Evolutionary conservation across 129 eudicot species (phyloP).

Genomic region (Apium graveolens): DNA sequence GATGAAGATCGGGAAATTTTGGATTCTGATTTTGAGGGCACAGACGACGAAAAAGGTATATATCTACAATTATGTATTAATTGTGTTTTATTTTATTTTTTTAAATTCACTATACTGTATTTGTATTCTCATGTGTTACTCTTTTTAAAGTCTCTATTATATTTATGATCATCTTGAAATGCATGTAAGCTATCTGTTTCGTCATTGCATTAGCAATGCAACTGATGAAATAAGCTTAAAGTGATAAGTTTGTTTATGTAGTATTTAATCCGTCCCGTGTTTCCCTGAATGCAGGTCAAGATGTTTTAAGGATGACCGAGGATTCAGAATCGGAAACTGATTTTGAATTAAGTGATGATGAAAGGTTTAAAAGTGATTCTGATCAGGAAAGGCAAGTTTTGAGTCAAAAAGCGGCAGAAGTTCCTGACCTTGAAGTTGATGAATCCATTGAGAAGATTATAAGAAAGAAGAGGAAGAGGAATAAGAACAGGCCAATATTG

Average conservation of each 20-base stretch:
- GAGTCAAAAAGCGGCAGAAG: slow-evolving; percentile 8
- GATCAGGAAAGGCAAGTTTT: not conserved
- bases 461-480: slow-evolving; percentile 25
- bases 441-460: not conserved
- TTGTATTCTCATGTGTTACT: not conserved
- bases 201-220: too few relatives aligned
- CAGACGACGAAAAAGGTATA: slow-evolving; percentile 20
- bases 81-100: not conserved
- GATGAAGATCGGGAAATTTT: slow-evolving; percentile 7
- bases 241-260: not conserved
- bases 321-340: slow-evolving; percentile 15
- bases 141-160: not conserved
- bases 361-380: not conserved
- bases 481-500: slow-evolving; percentile 30
- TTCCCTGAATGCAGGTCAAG: slow-evolving; percentile 18
- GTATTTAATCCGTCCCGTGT: not conserved
- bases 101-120: not conserved
- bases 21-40: slow-evolving; percentile 21
- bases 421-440: slow-evolving; percentile 10
- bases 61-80: not conserved
- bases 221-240: too few relatives aligned
- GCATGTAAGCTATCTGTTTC: not conserved
- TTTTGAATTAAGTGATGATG: not conserved
- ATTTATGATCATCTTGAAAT: not conserved
- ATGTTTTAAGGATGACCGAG: not conserved